A percentile compares a stretch with the other conserved stretches of the same genome.
phyloP scores from a whole-genome alignment of 2,329 filamentous ascomycete genomes.

The Talaromyces sp. region DNA sequence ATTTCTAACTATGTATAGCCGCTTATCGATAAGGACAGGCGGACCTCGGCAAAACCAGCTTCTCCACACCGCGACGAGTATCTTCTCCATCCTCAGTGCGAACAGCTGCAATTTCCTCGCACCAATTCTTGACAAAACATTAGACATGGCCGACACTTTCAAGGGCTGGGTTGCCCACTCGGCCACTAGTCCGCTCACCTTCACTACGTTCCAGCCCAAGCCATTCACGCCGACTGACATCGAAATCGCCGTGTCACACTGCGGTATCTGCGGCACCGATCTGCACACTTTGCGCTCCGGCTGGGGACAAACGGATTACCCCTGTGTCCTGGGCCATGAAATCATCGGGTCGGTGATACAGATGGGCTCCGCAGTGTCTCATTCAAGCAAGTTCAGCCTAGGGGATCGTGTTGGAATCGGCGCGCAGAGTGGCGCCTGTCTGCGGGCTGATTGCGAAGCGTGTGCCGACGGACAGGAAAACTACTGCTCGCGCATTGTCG shows the following conservation, averaged over 20 bases:
- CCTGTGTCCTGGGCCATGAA: conserved; percentile 59
- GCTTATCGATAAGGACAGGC: neutral
- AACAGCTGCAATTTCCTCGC: neutral
- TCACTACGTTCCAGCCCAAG: conserved; percentile 36
- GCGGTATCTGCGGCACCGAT: conserved; percentile 63
- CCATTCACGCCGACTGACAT: conserved; percentile 57
- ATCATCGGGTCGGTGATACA: conserved; percentile 58
- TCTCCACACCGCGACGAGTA: neutral
- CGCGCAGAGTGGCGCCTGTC: conserved; percentile 56
- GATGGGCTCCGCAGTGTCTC: conserved; percentile 38
- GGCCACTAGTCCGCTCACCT: conserved; percentile 27
- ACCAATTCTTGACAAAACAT: neutral
- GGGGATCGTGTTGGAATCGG: conserved; percentile 63
- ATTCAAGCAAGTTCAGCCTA: conserved; percentile 42
- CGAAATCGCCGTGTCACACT: conserved; percentile 63
- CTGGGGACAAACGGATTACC: conserved; percentile 38
- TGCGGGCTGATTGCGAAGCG: conserved; percentile 37
- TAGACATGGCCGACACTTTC: conserved; percentile 26
- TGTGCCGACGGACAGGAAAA: conserved; percentile 36
- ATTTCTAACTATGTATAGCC: neutral
- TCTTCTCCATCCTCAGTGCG: too few relatives aligned
- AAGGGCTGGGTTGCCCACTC: conserved; percentile 37
- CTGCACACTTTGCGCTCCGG: conserved; percentile 55
- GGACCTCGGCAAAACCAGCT: neutral
- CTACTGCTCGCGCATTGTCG: conserved; percentile 34